phyloP scores from a whole-genome alignment of 768 basidiomycete genomes.

The Agaricus blazei region DNA sequence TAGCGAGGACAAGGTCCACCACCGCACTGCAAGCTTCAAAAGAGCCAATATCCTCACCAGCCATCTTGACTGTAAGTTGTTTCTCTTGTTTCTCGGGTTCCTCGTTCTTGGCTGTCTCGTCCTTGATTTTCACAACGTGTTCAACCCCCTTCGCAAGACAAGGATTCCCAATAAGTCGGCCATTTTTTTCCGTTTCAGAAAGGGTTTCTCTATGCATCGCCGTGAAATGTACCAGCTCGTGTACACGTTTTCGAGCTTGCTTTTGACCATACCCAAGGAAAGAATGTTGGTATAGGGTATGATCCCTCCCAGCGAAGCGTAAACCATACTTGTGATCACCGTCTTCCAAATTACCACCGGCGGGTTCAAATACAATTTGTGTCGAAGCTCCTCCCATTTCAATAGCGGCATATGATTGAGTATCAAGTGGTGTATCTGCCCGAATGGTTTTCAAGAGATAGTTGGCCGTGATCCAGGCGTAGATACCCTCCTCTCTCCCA shows the following conservation, averaged over 20 bases:
- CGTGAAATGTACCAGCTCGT: slow-evolving; percentile 90
- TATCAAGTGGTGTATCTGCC: slow-evolving; percentile 37
- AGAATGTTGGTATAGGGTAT: slow-evolving; percentile 93
- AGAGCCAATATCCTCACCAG: slow-evolving; percentile 72
- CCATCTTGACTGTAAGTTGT: slow-evolving; percentile 61
- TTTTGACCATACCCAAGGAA: slow-evolving; percentile 96
- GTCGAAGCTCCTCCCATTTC: slow-evolving; percentile 97
- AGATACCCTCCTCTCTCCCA: slow-evolving; percentile 94
- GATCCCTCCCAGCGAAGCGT: slow-evolving; percentile 61
- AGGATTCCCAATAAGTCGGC: slow-evolving; percentile 56
- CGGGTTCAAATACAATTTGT: slow-evolving; percentile 95
- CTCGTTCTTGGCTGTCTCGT: slow-evolving; percentile 29
- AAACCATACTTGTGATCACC: slow-evolving; percentile 94
- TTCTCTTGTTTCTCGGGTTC: slow-evolving; percentile 22
- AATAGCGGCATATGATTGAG: slow-evolving; percentile 75
- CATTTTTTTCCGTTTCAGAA: slow-evolving; percentile 8
- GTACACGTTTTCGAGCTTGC: slow-evolving; percentile 78
- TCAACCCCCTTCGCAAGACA: slow-evolving; percentile 70
- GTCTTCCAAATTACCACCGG: slow-evolving; percentile 45
- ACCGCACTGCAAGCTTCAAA: slow-evolving; percentile 85
- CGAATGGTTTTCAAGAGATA: slow-evolving; percentile 79
- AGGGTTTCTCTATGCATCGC: slow-evolving; percentile 31
- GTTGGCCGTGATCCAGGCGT: slow-evolving; percentile 97
- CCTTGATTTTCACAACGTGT: slow-evolving; percentile 61
- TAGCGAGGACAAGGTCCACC: slow-evolving; percentile 87